Conservation (phyloP, 768 basidiomycete genomes). For the Serpula lacrymans region DNA sequence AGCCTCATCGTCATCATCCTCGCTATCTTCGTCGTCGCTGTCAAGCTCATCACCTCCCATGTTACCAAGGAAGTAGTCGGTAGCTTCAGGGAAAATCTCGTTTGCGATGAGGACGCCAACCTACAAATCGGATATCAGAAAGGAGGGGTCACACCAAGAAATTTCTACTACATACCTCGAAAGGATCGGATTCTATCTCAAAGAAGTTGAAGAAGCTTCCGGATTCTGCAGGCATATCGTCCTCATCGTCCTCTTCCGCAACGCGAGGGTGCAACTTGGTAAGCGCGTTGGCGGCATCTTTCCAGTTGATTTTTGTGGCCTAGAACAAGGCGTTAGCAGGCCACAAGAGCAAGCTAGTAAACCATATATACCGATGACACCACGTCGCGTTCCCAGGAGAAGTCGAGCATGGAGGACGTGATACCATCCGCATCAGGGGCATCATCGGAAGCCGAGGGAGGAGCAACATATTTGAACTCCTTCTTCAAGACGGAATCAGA, state of each 20-base stretch:
- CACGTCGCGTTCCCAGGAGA: slow-evolving; percentile 77
- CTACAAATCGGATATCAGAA: slow-evolving; percentile 33
- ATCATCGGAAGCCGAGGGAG: slow-evolving; percentile 50
- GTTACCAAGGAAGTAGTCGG: slow-evolving; percentile 78
- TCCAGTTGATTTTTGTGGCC: slow-evolving; percentile 77
- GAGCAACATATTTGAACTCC: slow-evolving; percentile 70
- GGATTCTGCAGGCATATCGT: slow-evolving; percentile 57
- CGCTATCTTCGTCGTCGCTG: slow-evolving; percentile 63
- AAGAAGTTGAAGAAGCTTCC: slow-evolving; percentile 92
- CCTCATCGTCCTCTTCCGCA: slow-evolving; percentile 52
- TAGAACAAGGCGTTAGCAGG: slow-evolving; percentile 22
- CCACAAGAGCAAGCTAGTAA: not conserved
- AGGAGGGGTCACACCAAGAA: not conserved
- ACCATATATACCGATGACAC: slow-evolving; percentile 52
- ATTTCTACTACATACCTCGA: slow-evolving; percentile 39
- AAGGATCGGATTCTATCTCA: slow-evolving; percentile 59
- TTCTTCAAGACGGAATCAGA: slow-evolving; percentile 73
- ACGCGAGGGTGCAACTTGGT: slow-evolving; percentile 76
- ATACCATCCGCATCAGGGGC: slow-evolving; percentile 71
- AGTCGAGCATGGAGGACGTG: slow-evolving; percentile 74
- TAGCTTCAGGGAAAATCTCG: slow-evolving; percentile 78
- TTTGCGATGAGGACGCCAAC: slow-evolving; percentile 69
- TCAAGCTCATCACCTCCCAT: slow-evolving; percentile 57
- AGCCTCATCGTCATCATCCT: slow-evolving; percentile 74
- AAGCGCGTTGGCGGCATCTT: slow-evolving; percentile 69